These are phyloP conservation scores for Spathaspora arborariae DNA, from an alignment of 805 yeast genomes.

Conservation along the genomic window DNA sequence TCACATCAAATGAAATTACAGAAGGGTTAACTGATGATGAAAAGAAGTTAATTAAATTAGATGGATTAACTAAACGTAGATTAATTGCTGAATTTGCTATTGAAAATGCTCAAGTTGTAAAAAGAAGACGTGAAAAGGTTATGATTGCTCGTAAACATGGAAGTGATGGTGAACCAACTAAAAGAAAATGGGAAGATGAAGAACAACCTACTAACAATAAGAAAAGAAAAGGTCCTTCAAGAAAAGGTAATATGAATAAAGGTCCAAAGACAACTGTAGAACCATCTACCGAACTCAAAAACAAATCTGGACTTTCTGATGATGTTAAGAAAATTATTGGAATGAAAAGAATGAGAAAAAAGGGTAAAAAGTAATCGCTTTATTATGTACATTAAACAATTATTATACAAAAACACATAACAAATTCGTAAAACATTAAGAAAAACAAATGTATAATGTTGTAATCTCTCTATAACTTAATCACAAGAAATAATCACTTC, in stretches of 20 bases:
- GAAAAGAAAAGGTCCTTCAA: conserved; percentile 27
- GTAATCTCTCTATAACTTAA: too few species aligned
- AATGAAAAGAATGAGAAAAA: conserved; percentile 63
- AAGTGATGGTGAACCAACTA: conserved; percentile 7
- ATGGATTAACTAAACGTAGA: conserved; percentile 60
- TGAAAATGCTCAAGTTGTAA: conserved; percentile 90
- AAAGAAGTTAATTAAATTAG: conserved; percentile 49
- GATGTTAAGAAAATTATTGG: conserved; percentile 64
- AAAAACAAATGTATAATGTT: background rate
- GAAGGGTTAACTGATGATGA: conserved; percentile 74
- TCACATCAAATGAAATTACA: conserved; percentile 62
- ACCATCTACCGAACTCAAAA: conserved; percentile 15
- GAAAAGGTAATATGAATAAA: conserved; percentile 45
- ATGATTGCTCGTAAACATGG: conserved; percentile 35
- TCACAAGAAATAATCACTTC: conserved; percentile 43
- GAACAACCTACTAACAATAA: conserved; percentile 18
- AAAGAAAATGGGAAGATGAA: conserved; percentile 24
- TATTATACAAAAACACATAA: conserved; percentile 2
- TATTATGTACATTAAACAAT: background rate
- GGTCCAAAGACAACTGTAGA: conserved; percentile 21
- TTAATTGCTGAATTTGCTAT: conserved; percentile 93
- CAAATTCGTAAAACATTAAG: background rate
- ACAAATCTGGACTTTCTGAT: conserved; percentile 41
- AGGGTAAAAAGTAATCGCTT: conserved; percentile 27
- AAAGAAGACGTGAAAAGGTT: conserved; percentile 77